phyloP scores from a whole-genome alignment of 2,329 filamentous ascomycete genomes.

The Bertia moriformis region DNA sequence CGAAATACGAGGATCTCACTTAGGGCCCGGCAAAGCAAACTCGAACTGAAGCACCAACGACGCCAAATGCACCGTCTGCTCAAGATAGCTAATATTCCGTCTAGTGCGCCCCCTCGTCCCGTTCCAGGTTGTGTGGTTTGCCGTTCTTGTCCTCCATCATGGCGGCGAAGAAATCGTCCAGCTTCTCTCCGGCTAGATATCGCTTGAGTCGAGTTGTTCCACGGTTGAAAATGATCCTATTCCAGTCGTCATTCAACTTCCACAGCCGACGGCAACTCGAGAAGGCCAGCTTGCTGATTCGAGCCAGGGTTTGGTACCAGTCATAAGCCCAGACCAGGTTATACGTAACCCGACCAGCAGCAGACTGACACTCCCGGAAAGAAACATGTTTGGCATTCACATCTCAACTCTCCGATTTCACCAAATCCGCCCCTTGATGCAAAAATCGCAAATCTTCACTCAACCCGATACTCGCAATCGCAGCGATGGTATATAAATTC shows the following conservation, averaged over 20 bases:
- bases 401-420: constrained; percentile 24
- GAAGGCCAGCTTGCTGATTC: constrained; percentile 28
- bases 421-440: constrained; percentile 28
- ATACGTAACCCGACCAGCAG: constrained; percentile 31
- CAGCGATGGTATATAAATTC: constrained; percentile 40
- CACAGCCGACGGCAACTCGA: constrained; percentile 22
- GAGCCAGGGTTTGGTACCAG: constrained; percentile 30
- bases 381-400: constrained; percentile 27
- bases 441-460: constrained; percentile 32
- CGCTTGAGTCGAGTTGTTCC: constrained; percentile 24
- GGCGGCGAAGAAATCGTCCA: constrained; percentile 41
- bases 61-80: constrained; percentile 28
- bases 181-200: constrained; percentile 33
- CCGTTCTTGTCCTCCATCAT: constrained; percentile 32
- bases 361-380: constrained; percentile 33
- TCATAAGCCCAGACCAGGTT: constrained; percentile 31
- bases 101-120: constrained; percentile 27
- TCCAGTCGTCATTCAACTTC: constrained; percentile 23
- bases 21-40: constrained; percentile 15
- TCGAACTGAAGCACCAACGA: constrained; percentile 25
- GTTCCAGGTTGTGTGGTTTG: constrained; percentile 28
- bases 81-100: constrained; percentile 22
- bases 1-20: constrained; percentile 11
- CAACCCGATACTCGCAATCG: constrained; percentile 39
- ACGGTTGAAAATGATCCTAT: constrained; percentile 29